These are phyloP conservation scores for Pouteria glomerata DNA, from an alignment of 148 eudicot genomes.

Conservation along the genomic window DNA sequence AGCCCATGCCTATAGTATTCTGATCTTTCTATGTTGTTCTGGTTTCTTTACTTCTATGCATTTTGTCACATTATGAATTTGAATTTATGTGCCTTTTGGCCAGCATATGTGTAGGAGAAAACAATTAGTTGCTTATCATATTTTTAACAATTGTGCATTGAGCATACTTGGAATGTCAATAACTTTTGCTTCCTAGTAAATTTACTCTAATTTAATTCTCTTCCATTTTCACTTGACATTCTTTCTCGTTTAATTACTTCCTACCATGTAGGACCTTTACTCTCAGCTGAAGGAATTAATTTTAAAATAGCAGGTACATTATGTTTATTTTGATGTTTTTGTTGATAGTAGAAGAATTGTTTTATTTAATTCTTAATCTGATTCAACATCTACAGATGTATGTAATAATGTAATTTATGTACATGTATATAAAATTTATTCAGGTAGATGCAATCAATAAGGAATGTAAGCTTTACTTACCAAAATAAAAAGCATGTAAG, in stretches of 20 bases:
- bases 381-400: not conserved
- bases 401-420: too few relatives aligned
- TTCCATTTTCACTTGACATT: not conserved
- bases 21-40: not conserved
- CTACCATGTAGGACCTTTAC: conserved; percentile 64
- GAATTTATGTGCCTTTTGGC: not conserved
- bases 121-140: not conserved
- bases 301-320: conserved; percentile 82
- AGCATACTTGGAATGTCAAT: not conserved
- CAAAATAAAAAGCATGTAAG: too few relatives aligned
- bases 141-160: not conserved
- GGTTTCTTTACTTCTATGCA: not conserved
- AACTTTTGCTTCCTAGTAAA: not conserved
- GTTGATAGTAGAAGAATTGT: not conserved
- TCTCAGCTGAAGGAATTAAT: conserved; percentile 92
- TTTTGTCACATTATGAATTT: conserved; percentile 2
- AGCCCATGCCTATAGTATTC: not conserved
- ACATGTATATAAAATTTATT: not conserved
- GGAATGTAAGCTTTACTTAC: too few relatives aligned
- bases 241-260: not conserved
- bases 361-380: not conserved
- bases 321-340: not conserved
- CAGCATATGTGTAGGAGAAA: not conserved
- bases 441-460: not conserved
- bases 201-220: not conserved